These are phyloP conservation scores for Penicillium crystallinum DNA, from an alignment of 495 filamentous ascomycete species.

Conservation along the genomic window DNA sequence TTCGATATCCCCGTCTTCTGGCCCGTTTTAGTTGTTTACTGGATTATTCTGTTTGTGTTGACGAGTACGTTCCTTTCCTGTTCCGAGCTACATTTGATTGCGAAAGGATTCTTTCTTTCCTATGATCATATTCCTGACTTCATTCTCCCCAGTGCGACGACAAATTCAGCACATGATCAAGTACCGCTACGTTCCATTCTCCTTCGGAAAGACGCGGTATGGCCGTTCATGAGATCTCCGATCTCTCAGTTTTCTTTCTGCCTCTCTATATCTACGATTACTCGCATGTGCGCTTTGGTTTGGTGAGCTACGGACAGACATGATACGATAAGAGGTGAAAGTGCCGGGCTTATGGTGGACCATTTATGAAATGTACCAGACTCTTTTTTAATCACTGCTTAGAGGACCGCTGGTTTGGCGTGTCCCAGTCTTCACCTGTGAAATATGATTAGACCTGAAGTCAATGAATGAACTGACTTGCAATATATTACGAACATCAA, in stretches of 20 bases:
- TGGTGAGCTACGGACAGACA: conserved; percentile 13
- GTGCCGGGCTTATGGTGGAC: conserved; percentile 10
- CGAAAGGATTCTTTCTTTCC: not conserved
- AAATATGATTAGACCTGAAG: conserved; percentile 28
- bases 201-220: conserved; percentile 86
- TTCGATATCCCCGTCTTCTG: conserved; percentile 99
- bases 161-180: conserved; percentile 99
- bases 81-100: not conserved
- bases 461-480: conserved; percentile 11
- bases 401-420: conserved; percentile 11
- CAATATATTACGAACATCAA: conserved; percentile 5
- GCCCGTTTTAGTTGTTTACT: conserved; percentile 97
- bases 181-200: conserved; percentile 97
- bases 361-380: conserved; percentile 15
- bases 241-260: conserved; percentile 1
- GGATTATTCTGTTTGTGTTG: conserved; percentile 89
- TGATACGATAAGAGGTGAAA: conserved; percentile 12
- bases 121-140: not conserved
- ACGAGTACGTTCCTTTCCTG: conserved; percentile 64
- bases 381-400: conserved; percentile 19
- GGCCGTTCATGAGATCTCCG: conserved; percentile 31
- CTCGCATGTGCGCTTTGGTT: conserved; percentile 8
- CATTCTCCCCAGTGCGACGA: conserved; percentile 66
- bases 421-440: conserved; percentile 16
- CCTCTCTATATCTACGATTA: conserved; percentile 17